Percentiles rank a stretch among this genome's conserved stretches.
These are phyloP conservation scores for Myxozyma vanderwaltii DNA, from an alignment of 805 yeast genomes.

Conservation along the genomic window DNA sequence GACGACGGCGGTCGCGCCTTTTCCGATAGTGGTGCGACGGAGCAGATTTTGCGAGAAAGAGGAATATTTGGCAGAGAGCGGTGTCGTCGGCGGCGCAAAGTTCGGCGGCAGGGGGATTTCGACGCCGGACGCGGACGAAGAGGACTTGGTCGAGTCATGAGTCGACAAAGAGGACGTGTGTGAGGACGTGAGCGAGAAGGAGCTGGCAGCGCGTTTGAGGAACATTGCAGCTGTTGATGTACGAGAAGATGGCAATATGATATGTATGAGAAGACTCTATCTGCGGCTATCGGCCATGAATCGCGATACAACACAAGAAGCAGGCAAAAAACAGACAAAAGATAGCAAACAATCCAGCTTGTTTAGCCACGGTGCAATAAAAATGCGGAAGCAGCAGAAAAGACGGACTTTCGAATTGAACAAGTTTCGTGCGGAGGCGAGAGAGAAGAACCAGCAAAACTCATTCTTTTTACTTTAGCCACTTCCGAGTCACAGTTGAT, in stretches of 20 bases:
- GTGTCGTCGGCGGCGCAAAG: conserved; percentile 26
- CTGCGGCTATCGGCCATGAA: too few relatives aligned
- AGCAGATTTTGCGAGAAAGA: conserved; percentile 18
- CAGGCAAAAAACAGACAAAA: too few relatives aligned
- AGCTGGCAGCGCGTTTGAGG: conserved; percentile 21
- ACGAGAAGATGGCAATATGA: not conserved
- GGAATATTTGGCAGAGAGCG: conserved; percentile 31
- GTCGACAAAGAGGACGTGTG: conserved; percentile 3
- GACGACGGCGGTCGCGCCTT: conserved; percentile 44
- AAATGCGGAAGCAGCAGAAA: too few relatives aligned
- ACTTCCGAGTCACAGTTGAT: too few relatives aligned
- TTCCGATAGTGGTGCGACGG: conserved; percentile 36
- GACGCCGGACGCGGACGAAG: conserved; percentile 5
- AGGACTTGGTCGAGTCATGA: conserved; percentile 1
- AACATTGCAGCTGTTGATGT: conserved; percentile 6
- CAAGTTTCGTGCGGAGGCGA: too few relatives aligned
- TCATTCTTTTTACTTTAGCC: too few relatives aligned
- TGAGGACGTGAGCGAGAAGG: conserved; percentile 11
- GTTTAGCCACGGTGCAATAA: too few relatives aligned
- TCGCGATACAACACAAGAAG: too few relatives aligned
- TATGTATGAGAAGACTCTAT: too few relatives aligned
- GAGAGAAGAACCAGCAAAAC: too few relatives aligned
- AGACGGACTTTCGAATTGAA: too few relatives aligned
- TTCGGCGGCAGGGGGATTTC: conserved; percentile 20
- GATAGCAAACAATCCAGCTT: too few relatives aligned